Evolutionary conservation across 2,329 filamentous ascomycete genomes (phyloP).

Genomic region (Mycosphaerella sp.): DNA sequence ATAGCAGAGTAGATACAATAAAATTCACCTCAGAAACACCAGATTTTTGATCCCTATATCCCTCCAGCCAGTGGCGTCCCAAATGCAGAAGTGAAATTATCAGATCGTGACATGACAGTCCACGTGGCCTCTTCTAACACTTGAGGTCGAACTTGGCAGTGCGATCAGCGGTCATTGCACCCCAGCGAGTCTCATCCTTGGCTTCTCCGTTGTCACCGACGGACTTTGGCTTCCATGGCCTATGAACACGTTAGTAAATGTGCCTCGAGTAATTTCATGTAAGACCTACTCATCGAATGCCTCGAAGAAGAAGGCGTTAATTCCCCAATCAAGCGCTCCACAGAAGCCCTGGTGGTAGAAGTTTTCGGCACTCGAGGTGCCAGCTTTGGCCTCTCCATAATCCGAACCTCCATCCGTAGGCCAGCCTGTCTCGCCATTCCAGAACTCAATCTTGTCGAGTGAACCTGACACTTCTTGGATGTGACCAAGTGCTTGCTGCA

Average conservation of each 20-base stretch:
- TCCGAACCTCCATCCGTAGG: conserved; percentile 56
- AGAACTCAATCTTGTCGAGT: conserved; percentile 54
- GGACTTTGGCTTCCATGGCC: conserved; percentile 57
- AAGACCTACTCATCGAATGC: conserved; percentile 57
- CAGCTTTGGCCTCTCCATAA: conserved; percentile 57
- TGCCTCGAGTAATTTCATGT: background rate
- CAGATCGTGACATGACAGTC: background rate
- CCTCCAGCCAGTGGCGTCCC: background rate
- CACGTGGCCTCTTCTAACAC: conserved; percentile 12
- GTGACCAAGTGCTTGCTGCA: conserved; percentile 57
- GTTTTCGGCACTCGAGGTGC: conserved; percentile 51
- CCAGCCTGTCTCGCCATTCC: conserved; percentile 65
- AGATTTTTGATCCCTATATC: background rate
- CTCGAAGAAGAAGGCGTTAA: conserved; percentile 68
- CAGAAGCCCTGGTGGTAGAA: conserved; percentile 61
- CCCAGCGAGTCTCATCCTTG: conserved; percentile 61
- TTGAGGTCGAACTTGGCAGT: conserved; percentile 20
- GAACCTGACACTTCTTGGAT: conserved; percentile 55
- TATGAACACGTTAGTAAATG: conserved; percentile 7
- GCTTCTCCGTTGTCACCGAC: conserved; percentile 57
- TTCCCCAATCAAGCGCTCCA: conserved; percentile 57
- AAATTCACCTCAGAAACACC: background rate
- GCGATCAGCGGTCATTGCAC: conserved; percentile 52
- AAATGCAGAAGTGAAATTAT: background rate
- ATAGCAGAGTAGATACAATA: background rate